phyloP scores from a whole-genome alignment of 495 filamentous ascomycete genomes.

The Neurospora sp. region DNA sequence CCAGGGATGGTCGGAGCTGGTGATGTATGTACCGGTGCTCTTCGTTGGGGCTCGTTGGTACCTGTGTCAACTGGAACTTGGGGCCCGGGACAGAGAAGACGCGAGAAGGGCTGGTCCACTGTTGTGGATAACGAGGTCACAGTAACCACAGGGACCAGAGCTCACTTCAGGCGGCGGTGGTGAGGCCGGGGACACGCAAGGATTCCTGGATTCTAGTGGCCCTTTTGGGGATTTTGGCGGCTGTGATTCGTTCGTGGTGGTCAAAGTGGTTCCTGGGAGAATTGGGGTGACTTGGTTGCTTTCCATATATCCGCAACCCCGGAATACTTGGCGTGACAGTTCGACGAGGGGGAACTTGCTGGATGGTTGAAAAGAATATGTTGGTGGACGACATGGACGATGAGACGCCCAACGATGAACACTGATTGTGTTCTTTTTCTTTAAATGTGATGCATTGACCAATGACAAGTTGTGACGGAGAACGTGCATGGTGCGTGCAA shows the following conservation, averaged over 20 bases:
- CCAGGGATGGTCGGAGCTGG: constrained; percentile 1
- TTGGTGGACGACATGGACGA: background rate
- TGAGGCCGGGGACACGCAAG: background rate
- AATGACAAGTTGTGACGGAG: background rate
- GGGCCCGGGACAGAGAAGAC: background rate
- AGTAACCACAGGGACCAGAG: background rate
- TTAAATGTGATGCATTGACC: background rate
- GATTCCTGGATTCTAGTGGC: background rate
- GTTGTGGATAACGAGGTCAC: background rate
- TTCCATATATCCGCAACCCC: background rate
- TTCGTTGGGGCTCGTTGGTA: background rate
- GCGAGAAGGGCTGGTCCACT: background rate
- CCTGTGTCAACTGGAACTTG: background rate
- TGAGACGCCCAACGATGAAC: background rate
- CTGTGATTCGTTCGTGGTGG: background rate
- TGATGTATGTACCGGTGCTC: background rate
- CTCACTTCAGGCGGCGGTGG: background rate
- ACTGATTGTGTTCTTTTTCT: background rate
- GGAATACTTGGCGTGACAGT: background rate
- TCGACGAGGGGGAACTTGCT: background rate
- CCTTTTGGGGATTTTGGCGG: background rate
- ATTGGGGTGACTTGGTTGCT: background rate
- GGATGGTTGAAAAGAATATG: background rate
- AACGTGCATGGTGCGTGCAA: background rate
- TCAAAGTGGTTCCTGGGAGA: background rate